phyloP scores from a whole-genome alignment of 106 monocot species.

The Gastrodia elata region DNA sequence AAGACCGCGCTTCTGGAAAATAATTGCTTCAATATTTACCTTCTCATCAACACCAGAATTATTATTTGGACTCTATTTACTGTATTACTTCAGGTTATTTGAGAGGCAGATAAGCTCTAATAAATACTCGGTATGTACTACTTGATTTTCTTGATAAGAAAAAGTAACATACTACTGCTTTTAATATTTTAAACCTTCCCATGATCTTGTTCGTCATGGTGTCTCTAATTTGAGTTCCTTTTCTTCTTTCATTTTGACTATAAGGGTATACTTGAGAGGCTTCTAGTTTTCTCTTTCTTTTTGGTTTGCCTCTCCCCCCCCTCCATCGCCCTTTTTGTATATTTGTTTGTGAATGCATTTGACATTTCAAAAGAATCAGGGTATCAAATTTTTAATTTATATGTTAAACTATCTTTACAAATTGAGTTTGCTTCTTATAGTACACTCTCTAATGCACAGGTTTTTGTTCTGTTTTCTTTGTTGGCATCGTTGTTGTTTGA shows the following conservation, averaged over 20 bases:
- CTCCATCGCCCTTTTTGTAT: background rate
- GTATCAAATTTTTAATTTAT: background rate
- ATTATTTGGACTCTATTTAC: constrained; percentile 64
- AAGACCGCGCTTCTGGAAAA: constrained; percentile 30
- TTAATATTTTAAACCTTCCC: background rate
- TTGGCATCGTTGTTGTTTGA: constrained; percentile 38
- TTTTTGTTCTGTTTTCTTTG: constrained; percentile 58
- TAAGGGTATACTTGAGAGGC: background rate
- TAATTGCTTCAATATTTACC: constrained; percentile 54
- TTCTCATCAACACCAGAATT: constrained; percentile 84
- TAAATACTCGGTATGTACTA: constrained; percentile 72
- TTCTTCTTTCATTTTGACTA: background rate
- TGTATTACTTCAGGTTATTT: constrained; percentile 90
- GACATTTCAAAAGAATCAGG: background rate
- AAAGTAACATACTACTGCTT: background rate
- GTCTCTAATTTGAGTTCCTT: background rate
- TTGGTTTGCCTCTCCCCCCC: background rate
- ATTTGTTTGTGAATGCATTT: background rate
- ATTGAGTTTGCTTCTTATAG: background rate
- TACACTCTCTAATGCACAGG: constrained; percentile 20
- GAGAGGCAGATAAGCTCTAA: constrained; percentile 92
- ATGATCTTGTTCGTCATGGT: background rate
- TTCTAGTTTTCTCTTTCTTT: background rate
- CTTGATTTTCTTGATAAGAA: background rate
- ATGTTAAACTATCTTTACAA: background rate